Evolutionary conservation across 495 filamentous ascomycete species (phyloP), one percentile per base, ranked within the genome.

Genomic region (Bacidia rubella): DNA sequence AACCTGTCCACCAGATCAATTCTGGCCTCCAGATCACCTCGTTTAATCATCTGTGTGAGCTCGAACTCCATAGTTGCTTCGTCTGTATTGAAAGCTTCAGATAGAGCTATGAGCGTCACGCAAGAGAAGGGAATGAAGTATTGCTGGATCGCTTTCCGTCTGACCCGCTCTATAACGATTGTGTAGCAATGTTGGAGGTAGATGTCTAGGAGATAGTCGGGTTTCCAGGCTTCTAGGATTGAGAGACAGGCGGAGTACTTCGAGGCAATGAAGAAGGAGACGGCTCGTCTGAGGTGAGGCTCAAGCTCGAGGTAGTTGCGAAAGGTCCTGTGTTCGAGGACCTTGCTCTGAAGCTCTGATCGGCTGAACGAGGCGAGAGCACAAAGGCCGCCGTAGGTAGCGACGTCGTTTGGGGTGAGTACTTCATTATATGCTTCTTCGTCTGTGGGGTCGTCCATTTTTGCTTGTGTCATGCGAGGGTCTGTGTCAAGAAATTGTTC

Each of bases 281-380:
- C 84, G 22, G 92, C 93, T 19, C 87, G 86, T 47, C 93, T 85
- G 55, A 98, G 85, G 59, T 97, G 90, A 1, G 93, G 90, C 63
- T 96, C 92, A 1, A 90, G 75, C 64, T 98, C 90, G 2, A 98
- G 77, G 66, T 88, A 96, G 45, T 74, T 79, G 43, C 93, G 81
- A 72, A 98, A 98, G 27, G 71, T 68, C 23, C 67, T 67, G 57
- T 86, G 90, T 17, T 90, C 87, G 0, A 98, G 78, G 9, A 97
- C 86, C 19, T 71, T 69, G 4, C 60, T 66, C 61, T 94, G 86
- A 15, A 98, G 72, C 54, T 86, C 78, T 10, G 69, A 67, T 40
- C 92, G 79, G 45, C 83, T 76, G 87, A 97, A 93, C 1, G 87
- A 85, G 23, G 90, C 90, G 19, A 98, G 79, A 1, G 92, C 89